These are phyloP conservation scores for Aphanocladium album DNA, from an alignment of 2,329 filamentous ascomycete species.

Conservation along the genomic window DNA sequence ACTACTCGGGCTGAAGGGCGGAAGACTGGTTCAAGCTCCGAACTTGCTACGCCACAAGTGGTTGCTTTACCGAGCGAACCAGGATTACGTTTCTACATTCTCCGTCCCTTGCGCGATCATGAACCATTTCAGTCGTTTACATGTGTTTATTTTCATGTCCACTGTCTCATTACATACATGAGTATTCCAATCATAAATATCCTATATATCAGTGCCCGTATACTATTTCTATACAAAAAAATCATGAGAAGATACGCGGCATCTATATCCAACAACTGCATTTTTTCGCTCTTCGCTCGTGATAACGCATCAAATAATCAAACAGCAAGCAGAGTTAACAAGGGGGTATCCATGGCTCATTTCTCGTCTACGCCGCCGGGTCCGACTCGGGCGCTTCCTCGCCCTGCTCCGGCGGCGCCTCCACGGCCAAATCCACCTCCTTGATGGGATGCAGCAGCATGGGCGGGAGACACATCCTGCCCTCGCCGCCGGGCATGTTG, in stretches of 20 bases:
- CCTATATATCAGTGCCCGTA: not conserved
- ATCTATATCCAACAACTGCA: not conserved
- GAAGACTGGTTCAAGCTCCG: too few species aligned
- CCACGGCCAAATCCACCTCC: constrained; percentile 62
- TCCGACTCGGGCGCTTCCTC: constrained; percentile 41
- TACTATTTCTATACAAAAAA: not conserved
- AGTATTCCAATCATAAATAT: not conserved
- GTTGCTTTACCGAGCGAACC: too few species aligned
- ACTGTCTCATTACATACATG: not conserved
- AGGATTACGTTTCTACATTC: too few species aligned
- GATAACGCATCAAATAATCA: not conserved
- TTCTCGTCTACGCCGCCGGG: constrained; percentile 32
- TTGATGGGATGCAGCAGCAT: constrained; percentile 91
- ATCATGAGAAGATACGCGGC: not conserved
- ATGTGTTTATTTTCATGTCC: not conserved
- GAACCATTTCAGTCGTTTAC: too few species aligned
- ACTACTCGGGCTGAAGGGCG: too few species aligned
- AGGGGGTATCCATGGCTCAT: not conserved
- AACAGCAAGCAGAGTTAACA: constrained; percentile 4
- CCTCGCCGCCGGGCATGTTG: constrained; percentile 63
- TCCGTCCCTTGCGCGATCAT: too few species aligned
- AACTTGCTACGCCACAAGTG: too few species aligned
- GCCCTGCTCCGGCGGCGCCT: constrained; percentile 45
- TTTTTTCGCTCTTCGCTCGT: not conserved
- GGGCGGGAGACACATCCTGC: constrained; percentile 84